Conservation (phyloP, 176 grass and related monocot genomes). For the Calamus simplicifolius region DNA sequence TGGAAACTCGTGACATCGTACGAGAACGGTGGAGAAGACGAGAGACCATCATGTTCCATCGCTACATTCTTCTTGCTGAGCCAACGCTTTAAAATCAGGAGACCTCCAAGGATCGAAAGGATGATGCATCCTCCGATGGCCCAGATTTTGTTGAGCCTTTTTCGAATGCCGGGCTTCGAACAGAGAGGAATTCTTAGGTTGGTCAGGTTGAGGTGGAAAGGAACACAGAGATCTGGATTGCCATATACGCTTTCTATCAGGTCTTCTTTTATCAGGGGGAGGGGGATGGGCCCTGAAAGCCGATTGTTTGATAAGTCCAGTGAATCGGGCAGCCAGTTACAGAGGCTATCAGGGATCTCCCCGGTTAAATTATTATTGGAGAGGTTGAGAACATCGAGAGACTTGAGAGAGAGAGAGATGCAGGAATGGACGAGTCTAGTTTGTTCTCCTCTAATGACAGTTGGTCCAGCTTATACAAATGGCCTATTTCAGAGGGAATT, state of each 20-base stretch:
- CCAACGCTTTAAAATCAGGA: constrained; percentile 39
- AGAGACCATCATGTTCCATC: constrained; percentile 39
- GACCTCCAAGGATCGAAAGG: constrained; percentile 24
- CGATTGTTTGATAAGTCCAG: constrained; percentile 87
- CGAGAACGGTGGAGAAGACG: constrained; percentile 34
- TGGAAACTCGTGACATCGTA: constrained; percentile 94
- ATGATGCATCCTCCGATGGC: constrained; percentile 35
- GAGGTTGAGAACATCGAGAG: constrained; percentile 87
- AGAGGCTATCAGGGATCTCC: constrained; percentile 62
- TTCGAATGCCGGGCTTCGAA: constrained; percentile 26
- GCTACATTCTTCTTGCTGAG: constrained; percentile 13
- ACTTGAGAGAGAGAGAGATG: constrained; percentile 34
- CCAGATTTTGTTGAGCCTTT: constrained; percentile 52
- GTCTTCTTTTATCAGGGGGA: constrained; percentile 63
- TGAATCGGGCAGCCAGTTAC: constrained; percentile 74
- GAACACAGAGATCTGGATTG: constrained; percentile 70
- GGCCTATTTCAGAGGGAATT: constrained; percentile 42
- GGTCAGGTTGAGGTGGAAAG: constrained; percentile 60
- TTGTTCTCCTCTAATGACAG: constrained; percentile 75
- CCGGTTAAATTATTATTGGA: constrained; percentile 67
- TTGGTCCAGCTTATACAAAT: constrained; percentile 49
- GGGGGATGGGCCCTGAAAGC: constrained; percentile 61
- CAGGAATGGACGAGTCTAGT: constrained; percentile 55
- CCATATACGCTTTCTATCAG: constrained; percentile 71
- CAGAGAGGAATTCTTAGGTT: constrained; percentile 51